Conservation (phyloP, 352 stramenopile species). For the Aphanomyces stellatus region DNA sequence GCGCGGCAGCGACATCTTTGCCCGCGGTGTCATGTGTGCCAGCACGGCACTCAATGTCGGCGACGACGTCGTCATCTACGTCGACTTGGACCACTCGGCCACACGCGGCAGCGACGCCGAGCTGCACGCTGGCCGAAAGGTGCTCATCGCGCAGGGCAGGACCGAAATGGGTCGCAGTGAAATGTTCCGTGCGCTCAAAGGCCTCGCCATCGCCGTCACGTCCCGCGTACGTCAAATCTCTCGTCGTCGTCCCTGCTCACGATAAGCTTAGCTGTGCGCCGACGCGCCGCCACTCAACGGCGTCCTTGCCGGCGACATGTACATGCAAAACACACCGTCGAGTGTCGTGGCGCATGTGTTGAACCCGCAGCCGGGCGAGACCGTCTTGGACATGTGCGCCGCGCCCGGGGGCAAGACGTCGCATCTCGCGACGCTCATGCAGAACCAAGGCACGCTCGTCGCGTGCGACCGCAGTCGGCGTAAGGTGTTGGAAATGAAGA, state of each 20-base stretch:
- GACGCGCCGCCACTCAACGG: constrained; percentile 86
- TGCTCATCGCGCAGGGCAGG: constrained; percentile 62
- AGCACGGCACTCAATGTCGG: constrained; percentile 73
- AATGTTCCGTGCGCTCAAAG: constrained; percentile 61
- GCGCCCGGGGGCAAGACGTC: constrained; percentile 91
- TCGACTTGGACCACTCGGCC: constrained; percentile 70
- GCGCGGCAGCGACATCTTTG: constrained; percentile 90
- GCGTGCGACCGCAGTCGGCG: constrained; percentile 88
- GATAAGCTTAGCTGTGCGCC: constrained; percentile 28
- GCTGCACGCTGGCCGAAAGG: constrained; percentile 69
- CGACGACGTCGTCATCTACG: constrained; percentile 78
- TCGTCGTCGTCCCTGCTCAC: not conserved
- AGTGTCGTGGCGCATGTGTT: constrained; percentile 87
- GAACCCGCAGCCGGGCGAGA: constrained; percentile 67
- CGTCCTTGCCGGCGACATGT: constrained; percentile 72
- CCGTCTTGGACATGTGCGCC: constrained; percentile 92
- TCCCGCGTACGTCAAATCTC: constrained; percentile 32
- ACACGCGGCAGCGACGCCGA: constrained; percentile 61
- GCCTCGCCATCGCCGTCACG: constrained; percentile 52
- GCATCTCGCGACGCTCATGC: constrained; percentile 88
- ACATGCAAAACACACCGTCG: constrained; percentile 91
- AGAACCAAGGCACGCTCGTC: constrained; percentile 74
- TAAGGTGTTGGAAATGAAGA: constrained; percentile 73
- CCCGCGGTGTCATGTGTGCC: constrained; percentile 84
- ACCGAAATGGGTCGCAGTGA: constrained; percentile 68